phyloP scores from a whole-genome alignment of 2,329 filamentous ascomycete species.

The Cadophora malorum region DNA sequence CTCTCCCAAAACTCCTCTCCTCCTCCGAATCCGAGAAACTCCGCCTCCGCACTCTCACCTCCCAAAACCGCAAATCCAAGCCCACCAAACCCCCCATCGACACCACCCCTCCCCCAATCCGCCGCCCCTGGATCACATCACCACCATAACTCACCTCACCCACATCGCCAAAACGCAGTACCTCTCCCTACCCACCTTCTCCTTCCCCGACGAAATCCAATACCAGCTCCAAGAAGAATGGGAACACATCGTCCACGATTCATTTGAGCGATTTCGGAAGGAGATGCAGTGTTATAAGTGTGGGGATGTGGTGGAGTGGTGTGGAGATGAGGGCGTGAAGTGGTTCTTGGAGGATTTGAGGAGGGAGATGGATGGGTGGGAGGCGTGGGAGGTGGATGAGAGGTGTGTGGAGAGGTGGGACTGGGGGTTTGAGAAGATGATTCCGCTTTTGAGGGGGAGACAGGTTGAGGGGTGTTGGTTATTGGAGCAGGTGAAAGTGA shows the following conservation, averaged over 20 bases:
- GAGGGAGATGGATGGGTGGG: conserved; percentile 6
- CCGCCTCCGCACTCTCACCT: not conserved
- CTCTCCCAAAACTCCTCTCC: conserved; percentile 2
- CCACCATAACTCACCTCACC: not conserved
- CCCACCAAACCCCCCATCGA: not conserved
- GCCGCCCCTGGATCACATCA: not conserved
- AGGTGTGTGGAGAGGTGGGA: conserved; percentile 4
- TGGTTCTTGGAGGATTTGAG: not conserved
- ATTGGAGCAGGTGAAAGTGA: not conserved
- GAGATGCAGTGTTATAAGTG: conserved; percentile 2
- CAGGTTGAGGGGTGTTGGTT: not conserved
- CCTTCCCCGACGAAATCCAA: not conserved
- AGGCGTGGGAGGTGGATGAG: conserved; percentile 14
- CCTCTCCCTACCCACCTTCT: not conserved
- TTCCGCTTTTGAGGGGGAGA: not conserved
- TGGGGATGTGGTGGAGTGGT: not conserved
- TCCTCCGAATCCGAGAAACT: not conserved
- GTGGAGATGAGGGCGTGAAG: not conserved
- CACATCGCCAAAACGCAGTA: not conserved
- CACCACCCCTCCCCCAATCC: not conserved
- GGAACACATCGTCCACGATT: conserved; percentile 12
- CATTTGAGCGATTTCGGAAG: not conserved
- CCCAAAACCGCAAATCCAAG: not conserved
- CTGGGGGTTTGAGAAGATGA: conserved; percentile 9
- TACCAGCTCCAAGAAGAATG: conserved; percentile 11